phyloP scores from a whole-genome alignment of 306 rosid species.

The Fragaria nilgerrensis region DNA sequence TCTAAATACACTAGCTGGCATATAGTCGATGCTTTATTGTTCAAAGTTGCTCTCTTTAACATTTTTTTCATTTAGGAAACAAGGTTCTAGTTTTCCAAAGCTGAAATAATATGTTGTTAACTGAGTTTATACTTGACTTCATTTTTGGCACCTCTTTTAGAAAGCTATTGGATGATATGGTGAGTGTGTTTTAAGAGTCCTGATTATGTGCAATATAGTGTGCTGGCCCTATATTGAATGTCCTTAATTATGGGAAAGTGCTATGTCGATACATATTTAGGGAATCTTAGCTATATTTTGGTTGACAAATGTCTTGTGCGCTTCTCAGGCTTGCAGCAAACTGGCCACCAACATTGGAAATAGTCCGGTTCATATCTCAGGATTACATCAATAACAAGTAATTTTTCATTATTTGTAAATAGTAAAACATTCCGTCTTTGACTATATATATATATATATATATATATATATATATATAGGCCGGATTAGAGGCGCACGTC shows the following conservation, averaged over 20 bases:
- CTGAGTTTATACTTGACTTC: background rate
- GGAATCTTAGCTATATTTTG: constrained; percentile 7
- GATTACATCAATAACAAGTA: constrained; percentile 95
- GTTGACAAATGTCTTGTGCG: constrained; percentile 24
- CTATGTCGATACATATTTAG: background rate
- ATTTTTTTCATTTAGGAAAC: background rate
- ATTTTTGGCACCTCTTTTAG: background rate
- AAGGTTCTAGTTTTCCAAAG: background rate
- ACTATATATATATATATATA: background rate
- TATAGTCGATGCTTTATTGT: background rate
- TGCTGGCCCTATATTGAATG: background rate
- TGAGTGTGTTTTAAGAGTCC: background rate
- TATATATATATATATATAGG: too few species aligned
- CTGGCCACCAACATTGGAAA: constrained; percentile 90
- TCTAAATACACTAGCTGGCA: background rate
- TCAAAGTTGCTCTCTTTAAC: constrained; percentile 2
- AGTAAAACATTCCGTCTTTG: constrained; percentile 17
- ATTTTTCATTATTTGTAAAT: constrained; percentile 20
- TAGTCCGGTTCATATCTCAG: constrained; percentile 85
- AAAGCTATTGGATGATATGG: background rate
- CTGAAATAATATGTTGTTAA: background rate
- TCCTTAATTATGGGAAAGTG: background rate
- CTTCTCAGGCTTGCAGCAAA: constrained; percentile 89
- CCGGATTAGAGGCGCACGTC: too few species aligned
- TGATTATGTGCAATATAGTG: background rate